Base-by-base conservation (phyloP, 1,284 basidiomycete genomes). In the Rhizoctonia solani region DNA sequence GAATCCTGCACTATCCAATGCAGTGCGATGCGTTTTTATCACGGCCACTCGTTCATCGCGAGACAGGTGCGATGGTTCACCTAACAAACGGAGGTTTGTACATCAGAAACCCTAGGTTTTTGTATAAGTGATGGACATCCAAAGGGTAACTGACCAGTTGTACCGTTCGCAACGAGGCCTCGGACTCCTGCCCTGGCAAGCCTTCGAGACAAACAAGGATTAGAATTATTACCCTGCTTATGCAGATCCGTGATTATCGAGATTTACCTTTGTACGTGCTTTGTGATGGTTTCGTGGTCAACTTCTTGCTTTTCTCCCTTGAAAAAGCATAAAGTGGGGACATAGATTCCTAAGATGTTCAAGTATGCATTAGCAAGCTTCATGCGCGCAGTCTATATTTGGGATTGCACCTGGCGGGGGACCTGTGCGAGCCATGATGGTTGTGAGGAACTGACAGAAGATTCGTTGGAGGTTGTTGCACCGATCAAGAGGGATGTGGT, bases 281-380 rank as follows among this genome's bases (percentile, higher is more conserved):
- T 70, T 46, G 46, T 42, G 11, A 70, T 54, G 6, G 66, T 50
- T 29, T 69, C 67, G 34, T 68, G 61, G 54, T 72, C 71, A 5
- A 72, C 42, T 25, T 70, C 68, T 59, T 72, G 70, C 54, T 50
- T 54, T 16, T 68, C 66, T 5, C 68, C 66, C 41, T 69, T 67
- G 68, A 71, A 71, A 58, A 72, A 72, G 41, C 59, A 66, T 23
- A 72, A 65, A 5, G 70, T 72, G 13, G 71, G 71, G n/a, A 72
- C 71, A 34, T 69, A 69, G 41, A 72, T 65, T 11, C 71, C 67
- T 68, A 42, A 29, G 14, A 27, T 54, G 19, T 39, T 32, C 53
- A n/a, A 54, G 19, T 39, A 32, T 3, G 5, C 4, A 44, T 44
- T 16, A 23, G 14, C 27, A 61, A 34, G 29, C 37, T 61, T 34